Evolutionary conservation across 2,329 filamentous ascomycete species (phyloP).

Genomic region (Alternaria brassicae): DNA sequence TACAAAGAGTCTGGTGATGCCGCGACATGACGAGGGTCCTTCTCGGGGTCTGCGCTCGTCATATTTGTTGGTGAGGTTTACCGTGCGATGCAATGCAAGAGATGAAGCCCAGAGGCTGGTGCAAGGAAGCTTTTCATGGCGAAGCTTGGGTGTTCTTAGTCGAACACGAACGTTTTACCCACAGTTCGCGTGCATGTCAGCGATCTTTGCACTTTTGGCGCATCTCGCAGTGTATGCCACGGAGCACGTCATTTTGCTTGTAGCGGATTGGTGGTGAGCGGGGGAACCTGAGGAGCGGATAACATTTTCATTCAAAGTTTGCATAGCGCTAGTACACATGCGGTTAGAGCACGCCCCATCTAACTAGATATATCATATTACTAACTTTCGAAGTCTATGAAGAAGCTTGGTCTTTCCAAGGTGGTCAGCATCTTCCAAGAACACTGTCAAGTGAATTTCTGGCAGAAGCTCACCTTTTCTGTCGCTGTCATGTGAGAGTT

Average conservation of each 20-base stretch:
- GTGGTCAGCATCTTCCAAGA: no score
- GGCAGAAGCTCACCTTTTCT: no score
- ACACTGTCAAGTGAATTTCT: no score
- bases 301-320: conserved; percentile 5
- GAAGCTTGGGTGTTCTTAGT: conserved; percentile 18
- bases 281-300: neutral
- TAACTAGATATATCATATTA: neutral
- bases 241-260: conserved; percentile 31
- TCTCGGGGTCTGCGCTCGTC: conserved; percentile 26
- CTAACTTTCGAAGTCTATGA: neutral
- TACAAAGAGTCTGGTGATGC: conserved; percentile 20
- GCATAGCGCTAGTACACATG: neutral
- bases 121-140: conserved; percentile 32
- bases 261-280: conserved; percentile 24
- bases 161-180: conserved; percentile 1
- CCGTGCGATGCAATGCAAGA: neutral
- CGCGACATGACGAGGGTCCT: conserved; percentile 19
- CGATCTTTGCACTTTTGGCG: conserved; percentile 4
- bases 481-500: no score
- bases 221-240: conserved; percentile 17
- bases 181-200: conserved; percentile 14
- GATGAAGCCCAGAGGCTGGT: conserved; percentile 9
- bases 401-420: neutral
- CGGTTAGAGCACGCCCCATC: neutral
- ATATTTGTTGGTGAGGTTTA: neutral